These are phyloP conservation scores for Monosporascus cannonballus DNA, from an alignment of 2,329 filamentous ascomycete species.

Conservation along the genomic window DNA sequence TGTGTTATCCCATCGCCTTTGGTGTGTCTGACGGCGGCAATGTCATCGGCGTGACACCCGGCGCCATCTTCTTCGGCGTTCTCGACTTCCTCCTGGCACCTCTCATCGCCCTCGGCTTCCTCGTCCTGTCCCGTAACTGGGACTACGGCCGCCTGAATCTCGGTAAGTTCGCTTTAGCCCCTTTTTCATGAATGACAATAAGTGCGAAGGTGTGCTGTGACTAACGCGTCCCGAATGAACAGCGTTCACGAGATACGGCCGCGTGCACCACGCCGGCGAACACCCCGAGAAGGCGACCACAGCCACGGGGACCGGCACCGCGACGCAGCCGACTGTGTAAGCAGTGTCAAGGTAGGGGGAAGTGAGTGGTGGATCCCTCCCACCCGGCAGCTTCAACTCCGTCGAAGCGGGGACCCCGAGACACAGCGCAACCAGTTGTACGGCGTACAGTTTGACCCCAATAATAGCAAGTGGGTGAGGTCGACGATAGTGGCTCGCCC, in stretches of 20 bases:
- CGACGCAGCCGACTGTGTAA: neutral
- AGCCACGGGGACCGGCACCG: neutral
- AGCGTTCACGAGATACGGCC: conserved; percentile 48
- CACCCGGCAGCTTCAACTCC: too few species aligned
- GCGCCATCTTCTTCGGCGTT: conserved; percentile 47
- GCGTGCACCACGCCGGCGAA: conserved; percentile 35
- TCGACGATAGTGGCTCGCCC: too few species aligned
- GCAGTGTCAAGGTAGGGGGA: neutral
- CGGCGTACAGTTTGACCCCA: too few species aligned
- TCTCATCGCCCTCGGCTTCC: conserved; percentile 34
- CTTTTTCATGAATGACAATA: neutral
- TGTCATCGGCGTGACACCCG: conserved; percentile 37
- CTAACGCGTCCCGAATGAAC: neutral
- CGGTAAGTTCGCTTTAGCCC: conserved; percentile 8
- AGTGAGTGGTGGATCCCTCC: too few species aligned
- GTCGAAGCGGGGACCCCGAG: too few species aligned
- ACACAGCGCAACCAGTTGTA: too few species aligned
- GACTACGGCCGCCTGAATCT: conserved; percentile 46
- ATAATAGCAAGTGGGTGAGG: too few species aligned
- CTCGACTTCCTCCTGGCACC: conserved; percentile 45
- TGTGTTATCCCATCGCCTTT: conserved; percentile 49
- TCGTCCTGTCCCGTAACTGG: conserved; percentile 41
- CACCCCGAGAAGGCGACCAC: conserved; percentile 39
- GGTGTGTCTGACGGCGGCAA: conserved; percentile 48
- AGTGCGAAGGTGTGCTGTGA: neutral